phyloP scores from a whole-genome alignment of 345 rosid species.

The Pelargonium nanum region DNA sequence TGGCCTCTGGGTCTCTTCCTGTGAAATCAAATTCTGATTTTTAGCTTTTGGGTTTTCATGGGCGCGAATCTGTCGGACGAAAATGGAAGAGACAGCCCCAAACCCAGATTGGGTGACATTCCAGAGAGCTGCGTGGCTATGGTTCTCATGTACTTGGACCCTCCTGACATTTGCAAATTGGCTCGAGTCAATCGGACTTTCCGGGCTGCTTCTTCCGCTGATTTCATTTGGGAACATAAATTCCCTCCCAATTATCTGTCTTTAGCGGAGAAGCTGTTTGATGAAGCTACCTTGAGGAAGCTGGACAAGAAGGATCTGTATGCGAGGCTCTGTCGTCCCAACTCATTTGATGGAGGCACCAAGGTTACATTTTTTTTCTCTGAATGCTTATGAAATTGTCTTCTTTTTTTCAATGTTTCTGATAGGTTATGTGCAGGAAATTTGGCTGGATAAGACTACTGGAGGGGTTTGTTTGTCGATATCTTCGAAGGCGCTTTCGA shows the following conservation, averaged over 20 bases:
- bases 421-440: conserved; percentile 25
- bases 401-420: neutral
- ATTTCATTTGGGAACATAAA: neutral
- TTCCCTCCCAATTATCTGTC: neutral
- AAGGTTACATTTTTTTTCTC: conserved; percentile 27
- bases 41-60: neutral
- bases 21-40: neutral
- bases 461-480: conserved; percentile 22
- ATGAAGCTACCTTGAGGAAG: conserved; percentile 2
- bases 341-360: conserved; percentile 35
- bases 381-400: neutral
- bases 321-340: conserved; percentile 29
- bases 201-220: neutral
- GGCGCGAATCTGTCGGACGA: neutral
- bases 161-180: neutral
- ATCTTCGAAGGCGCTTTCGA: conserved; percentile 15
- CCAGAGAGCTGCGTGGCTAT: neutral
- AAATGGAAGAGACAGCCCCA: neutral
- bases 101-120: neutral
- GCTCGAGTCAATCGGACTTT: neutral
- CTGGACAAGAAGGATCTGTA: conserved; percentile 36
- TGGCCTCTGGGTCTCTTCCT: too few relatives aligned
- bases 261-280: neutral
- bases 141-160: neutral
- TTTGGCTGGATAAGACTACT: conserved; percentile 33